These are phyloP conservation scores for Phytophthora foliorum DNA, from an alignment of 352 stramenopile species.

Conservation along the genomic window DNA sequence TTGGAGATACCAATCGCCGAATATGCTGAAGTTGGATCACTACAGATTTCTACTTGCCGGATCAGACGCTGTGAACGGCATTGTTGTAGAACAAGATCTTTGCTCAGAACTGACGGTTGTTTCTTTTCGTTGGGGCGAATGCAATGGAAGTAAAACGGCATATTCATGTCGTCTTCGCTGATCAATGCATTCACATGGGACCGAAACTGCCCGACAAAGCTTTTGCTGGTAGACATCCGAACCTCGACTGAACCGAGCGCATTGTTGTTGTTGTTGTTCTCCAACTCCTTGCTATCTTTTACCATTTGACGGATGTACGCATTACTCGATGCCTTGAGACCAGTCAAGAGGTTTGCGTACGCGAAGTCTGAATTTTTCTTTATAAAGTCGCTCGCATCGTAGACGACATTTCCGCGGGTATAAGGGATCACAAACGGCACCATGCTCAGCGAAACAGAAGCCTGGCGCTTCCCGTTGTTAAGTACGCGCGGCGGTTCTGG, in stretches of 20 bases:
- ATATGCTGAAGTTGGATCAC: slow-evolving; percentile 24
- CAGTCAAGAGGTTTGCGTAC: slow-evolving; percentile 45
- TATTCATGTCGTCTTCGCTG: slow-evolving; percentile 16
- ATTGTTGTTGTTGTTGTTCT: slow-evolving; percentile 7
- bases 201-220: slow-evolving; percentile 57
- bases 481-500: slow-evolving; percentile 31
- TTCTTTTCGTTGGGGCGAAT: slow-evolving; percentile 52
- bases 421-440: slow-evolving; percentile 65
- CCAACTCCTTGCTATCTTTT: slow-evolving; percentile 1
- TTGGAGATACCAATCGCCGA: slow-evolving; percentile 40
- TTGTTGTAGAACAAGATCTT: slow-evolving; percentile 43
- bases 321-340: slow-evolving; percentile 42
- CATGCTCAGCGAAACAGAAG: slow-evolving; percentile 6
- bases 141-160: slow-evolving; percentile 67
- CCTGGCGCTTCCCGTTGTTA: slow-evolving; percentile 11
- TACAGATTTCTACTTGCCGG: slow-evolving; percentile 43
- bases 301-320: slow-evolving; percentile 44
- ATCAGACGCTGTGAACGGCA: slow-evolving; percentile 45
- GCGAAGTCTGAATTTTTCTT: slow-evolving; percentile 78
- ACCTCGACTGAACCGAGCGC: neutral
- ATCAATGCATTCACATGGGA: slow-evolving; percentile 42
- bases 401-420: slow-evolving; percentile 53
- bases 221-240: slow-evolving; percentile 31
- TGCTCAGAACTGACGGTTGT: slow-evolving; percentile 37
- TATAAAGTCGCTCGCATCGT: slow-evolving; percentile 74